Base-by-base conservation (phyloP, 768 basidiomycete species). In the Pleurotus djamor region DNA sequence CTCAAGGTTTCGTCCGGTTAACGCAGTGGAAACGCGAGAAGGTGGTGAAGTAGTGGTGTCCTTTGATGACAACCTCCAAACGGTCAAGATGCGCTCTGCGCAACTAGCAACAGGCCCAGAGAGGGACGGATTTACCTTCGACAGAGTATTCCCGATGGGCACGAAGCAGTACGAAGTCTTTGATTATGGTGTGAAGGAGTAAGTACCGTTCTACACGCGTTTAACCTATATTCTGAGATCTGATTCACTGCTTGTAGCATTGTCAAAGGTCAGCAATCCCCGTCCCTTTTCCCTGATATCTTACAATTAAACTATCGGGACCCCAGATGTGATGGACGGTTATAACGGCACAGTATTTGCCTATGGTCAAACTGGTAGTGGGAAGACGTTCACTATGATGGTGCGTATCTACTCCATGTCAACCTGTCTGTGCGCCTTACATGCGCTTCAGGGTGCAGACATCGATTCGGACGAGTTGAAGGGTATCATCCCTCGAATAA, bases 311-410 rank as follows among this genome's bases (percentile, higher is more conserved):
- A 52, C 9, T 14, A 36, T 43, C 57, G 52, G 38, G 35, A 37
- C 14, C 36, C 52, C 57, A 98, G 97, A 99, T 82, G 97, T 99
- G 50, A 86, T 99, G 71, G 91, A 94, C 74, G 97, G 97, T 28
- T 99, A 99, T 78, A 99, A 99, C 67, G 97, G 97, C 52, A 98
- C 95, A 1, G 84, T 94, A 34, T 95, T 96, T 70, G 91, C 89
- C 0, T 92, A 91, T 73, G 91, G 90, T 38, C 88, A 94, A 75
- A 92, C 91, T 16, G 91, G 92, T 63, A 91, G 89, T 70, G 92
- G 92, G 67, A 94, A 93, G 79, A 92, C 91, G 4, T 96, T 95
- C 73, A 96, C 97, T 17, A 98, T 98, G 97, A 98, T 98, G 96
- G 97, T 88, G 64, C 54, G 69, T 59, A 59, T 35, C 48, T 41